Evolutionary conservation across 805 yeast genomes (phyloP).

Genomic region (Metschnikowia shivogae): DNA sequence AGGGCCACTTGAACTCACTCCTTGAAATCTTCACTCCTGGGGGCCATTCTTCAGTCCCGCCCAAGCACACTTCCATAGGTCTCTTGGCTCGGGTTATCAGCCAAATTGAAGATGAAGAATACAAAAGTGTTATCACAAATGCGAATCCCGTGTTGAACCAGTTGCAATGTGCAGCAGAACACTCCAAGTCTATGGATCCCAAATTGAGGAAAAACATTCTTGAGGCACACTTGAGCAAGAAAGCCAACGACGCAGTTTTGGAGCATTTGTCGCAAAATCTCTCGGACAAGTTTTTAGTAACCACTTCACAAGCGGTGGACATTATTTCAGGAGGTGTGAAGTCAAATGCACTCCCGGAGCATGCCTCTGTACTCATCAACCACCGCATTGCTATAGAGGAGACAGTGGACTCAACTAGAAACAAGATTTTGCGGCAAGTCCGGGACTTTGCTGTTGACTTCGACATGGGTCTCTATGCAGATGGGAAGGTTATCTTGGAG

Average conservation of each 20-base stretch:
- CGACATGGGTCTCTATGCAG: conserved; percentile 32
- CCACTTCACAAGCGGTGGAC: conserved; percentile 48
- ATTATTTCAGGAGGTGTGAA: conserved; percentile 47
- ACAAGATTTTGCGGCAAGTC: conserved; percentile 30
- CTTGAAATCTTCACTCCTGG: conserved; percentile 44
- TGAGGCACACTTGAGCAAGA: conserved; percentile 30
- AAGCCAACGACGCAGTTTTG: conserved; percentile 36
- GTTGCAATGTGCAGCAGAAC: conserved; percentile 45
- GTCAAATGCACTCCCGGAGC: conserved; percentile 48
- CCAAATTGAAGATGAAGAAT: conserved; percentile 35
- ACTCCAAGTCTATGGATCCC: conserved; percentile 32
- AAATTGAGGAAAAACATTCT: conserved; percentile 35
- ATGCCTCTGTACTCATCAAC: conserved; percentile 40
- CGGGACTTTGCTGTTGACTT: conserved; percentile 31
- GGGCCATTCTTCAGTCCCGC: conserved; percentile 51
- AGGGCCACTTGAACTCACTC: conserved; percentile 42
- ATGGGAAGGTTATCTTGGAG: conserved; percentile 22
- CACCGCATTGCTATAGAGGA: conserved; percentile 45
- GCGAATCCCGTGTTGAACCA: conserved; percentile 42
- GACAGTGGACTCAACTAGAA: conserved; percentile 20
- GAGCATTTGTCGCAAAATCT: conserved; percentile 27
- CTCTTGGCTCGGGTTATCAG: conserved; percentile 40
- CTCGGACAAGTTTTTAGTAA: conserved; percentile 33
- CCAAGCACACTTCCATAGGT: conserved; percentile 47
- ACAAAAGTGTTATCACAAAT: conserved; percentile 35